Conservation (phyloP, 1,284 basidiomycete species). For the Crocinoboletus sp. region DNA sequence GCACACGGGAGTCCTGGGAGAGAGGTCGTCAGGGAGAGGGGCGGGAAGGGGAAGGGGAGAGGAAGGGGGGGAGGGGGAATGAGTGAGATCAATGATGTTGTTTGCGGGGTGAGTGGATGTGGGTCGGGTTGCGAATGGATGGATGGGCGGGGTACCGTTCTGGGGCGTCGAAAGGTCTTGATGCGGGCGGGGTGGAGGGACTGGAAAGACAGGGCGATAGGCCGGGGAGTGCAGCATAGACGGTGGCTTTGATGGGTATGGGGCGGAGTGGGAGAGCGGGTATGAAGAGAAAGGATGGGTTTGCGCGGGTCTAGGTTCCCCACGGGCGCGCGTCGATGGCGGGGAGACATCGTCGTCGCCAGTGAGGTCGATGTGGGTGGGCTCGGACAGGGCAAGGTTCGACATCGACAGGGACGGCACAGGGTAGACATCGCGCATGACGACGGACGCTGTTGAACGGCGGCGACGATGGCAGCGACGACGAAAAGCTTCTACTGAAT, state of each 20-base stretch:
- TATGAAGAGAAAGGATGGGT: constrained; percentile 18
- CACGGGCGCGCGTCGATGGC: constrained; percentile 24
- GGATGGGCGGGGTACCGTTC: constrained; percentile 16
- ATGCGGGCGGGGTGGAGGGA: constrained; percentile 31
- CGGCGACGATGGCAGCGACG: constrained; percentile 1
- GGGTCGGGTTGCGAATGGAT: constrained; percentile 17
- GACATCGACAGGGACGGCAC: constrained; percentile 29
- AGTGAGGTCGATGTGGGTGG: constrained; percentile 58
- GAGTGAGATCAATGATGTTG: constrained; percentile 72
- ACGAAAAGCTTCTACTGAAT: background rate
- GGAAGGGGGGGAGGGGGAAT: constrained; percentile 68
- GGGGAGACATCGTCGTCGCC: constrained; percentile 48
- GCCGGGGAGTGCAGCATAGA: constrained; percentile 22
- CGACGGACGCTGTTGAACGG: constrained; percentile 5
- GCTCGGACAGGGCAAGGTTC: constrained; percentile 32
- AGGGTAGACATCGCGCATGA: constrained; percentile 30
- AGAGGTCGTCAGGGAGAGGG: constrained; percentile 47
- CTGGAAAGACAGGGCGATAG: constrained; percentile 48
- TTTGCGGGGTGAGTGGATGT: constrained; percentile 28
- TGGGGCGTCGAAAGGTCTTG: constrained; percentile 19
- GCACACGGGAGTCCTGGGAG: constrained; percentile 78
- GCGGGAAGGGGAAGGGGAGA: constrained; percentile 26
- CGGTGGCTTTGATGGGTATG: constrained; percentile 20
- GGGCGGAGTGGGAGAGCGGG: constrained; percentile 14
- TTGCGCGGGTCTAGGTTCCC: constrained; percentile 36